Conservation (phyloP, 225 moss, liverwort and hornwort species). For the Climacium dendroides region DNA sequence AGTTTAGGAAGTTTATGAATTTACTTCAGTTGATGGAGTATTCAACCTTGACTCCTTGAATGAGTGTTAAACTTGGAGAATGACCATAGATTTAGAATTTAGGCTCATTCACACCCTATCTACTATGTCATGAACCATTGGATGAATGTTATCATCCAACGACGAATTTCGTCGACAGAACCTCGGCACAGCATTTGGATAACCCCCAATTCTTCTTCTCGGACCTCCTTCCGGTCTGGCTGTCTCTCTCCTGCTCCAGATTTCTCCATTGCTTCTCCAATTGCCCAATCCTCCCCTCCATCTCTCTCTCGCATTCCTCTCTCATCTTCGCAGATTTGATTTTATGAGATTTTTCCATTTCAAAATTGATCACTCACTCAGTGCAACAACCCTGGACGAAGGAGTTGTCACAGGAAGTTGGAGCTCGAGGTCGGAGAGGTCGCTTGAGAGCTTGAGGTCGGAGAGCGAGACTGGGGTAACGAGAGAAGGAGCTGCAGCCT, state of each 20-base stretch:
- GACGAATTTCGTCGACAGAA: neutral
- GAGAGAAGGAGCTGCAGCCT: neutral
- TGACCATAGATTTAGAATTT: neutral
- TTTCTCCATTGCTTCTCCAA: neutral
- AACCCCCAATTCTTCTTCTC: neutral
- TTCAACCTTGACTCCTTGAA: neutral
- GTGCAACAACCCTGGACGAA: neutral
- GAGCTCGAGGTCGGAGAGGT: neutral
- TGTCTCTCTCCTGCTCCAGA: neutral
- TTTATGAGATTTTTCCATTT: neutral
- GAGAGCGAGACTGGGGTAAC: neutral
- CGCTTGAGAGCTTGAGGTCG: neutral
- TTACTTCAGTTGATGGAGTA: neutral
- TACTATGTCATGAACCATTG: rapidly evolving
- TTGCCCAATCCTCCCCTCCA: neutral
- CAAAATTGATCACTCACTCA: neutral
- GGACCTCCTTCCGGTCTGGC: neutral
- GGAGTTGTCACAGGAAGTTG: neutral
- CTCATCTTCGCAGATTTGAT: neutral
- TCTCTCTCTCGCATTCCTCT: neutral
- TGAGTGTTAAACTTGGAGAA: neutral
- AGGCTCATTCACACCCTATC: rapidly evolving
- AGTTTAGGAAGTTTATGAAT: rapidly evolving
- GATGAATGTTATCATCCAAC: neutral
- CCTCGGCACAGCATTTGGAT: neutral